phyloP scores from a whole-genome alignment of 176 grass and related monocot genomes.

The Coix lacrymajobi region DNA sequence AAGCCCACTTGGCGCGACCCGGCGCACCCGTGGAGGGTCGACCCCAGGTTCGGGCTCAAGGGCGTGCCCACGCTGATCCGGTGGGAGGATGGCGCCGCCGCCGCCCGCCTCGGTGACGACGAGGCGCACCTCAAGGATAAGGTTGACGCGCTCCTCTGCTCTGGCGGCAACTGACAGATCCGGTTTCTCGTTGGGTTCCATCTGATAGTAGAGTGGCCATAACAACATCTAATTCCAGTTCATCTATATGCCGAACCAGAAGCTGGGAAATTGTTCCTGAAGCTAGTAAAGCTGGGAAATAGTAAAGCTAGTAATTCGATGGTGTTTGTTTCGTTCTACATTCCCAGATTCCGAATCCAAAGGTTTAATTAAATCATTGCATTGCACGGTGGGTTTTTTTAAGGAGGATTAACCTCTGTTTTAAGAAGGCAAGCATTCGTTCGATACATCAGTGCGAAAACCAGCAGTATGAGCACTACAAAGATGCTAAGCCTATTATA shows the following conservation, averaged over 20 bases:
- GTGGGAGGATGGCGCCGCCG: slow-evolving; percentile 66
- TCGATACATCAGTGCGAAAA: too few species aligned
- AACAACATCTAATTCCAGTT: background rate
- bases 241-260: background rate
- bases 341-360: too few species aligned
- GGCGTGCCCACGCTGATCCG: slow-evolving; percentile 83
- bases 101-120: slow-evolving; percentile 55
- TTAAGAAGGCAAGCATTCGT: too few species aligned
- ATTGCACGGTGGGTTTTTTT: too few species aligned
- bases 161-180: background rate
- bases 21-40: slow-evolving; percentile 68
- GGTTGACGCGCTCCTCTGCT: slow-evolving; percentile 41
- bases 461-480: too few species aligned
- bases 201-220: background rate
- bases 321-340: background rate
- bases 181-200: background rate
- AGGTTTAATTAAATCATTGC: too few species aligned
- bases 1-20: slow-evolving; percentile 70
- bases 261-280: background rate
- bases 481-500: too few species aligned
- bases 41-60: slow-evolving; percentile 61
- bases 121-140: slow-evolving; percentile 62
- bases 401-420: too few species aligned
- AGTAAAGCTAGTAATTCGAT: too few species aligned
- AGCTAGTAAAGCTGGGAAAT: background rate